Base-by-base conservation (phyloP, 768 basidiomycete species). In the Pleurotus djamor region DNA sequence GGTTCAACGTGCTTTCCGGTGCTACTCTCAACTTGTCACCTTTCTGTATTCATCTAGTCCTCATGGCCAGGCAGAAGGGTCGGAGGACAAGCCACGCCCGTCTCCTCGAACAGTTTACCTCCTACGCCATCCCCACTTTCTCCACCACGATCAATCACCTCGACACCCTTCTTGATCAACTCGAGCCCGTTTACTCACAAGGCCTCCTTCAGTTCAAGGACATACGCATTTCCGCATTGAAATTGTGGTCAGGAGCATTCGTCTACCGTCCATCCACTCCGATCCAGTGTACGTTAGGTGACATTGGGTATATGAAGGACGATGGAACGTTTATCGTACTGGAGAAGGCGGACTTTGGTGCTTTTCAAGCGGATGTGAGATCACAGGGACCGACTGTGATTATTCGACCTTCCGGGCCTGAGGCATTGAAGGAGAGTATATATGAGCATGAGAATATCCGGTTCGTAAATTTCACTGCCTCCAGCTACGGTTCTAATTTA, bases 71-170 rank as follows among this genome's bases (percentile, higher is more conserved):
- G 4, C 13, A 43, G 10, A 8, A 55, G 5, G 52, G 38, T 4
- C 52, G 52, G 4, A 16, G 38, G 4, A 43, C 52, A 35, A 55
- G 52, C 16, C 52, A 55, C n/a, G 6, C 34, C 9, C 52, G 52
- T 13, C 10, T 55, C 9, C 52, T 55, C 14, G 52, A 55, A 17
- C 52, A 55, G 7, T 55, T 55, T 28, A 55, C 52, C 38, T 55
- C 52, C 2, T 21, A 41, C 28, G 36, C n/a, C 12, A 28, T 55
- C 2, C 52, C 52, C 1, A 17, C 37, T 21, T 55, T 55, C 52
- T 41, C 52, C 16, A 2, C 8, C 16, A 13, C 21, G 5, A 43
- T 41, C 5, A 4, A 17, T 8, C 36, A 16, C 35, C 13, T 41
- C 38, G 35, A 38, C 52, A 7, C 35, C 4, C 28, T 55, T 1